Conservation (phyloP, 2,329 filamentous ascomycete genomes). For the Pseudogymnoascus sp. region DNA sequence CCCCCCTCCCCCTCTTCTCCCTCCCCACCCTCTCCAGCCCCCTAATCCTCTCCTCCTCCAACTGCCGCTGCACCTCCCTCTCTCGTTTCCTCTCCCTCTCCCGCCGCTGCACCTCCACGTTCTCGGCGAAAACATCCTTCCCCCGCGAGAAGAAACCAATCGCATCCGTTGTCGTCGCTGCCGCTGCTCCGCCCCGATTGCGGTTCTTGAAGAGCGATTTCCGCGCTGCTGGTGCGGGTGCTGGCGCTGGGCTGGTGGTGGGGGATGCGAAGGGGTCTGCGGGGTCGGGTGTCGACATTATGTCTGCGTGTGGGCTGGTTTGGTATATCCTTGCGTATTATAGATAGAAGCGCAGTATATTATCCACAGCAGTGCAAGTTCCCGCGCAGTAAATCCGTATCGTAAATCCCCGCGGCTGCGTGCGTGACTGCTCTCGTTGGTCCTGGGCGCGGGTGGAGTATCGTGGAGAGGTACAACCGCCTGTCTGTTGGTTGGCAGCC, state of each 20-base stretch:
- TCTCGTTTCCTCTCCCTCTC: conserved; percentile 20
- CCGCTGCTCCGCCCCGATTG: conserved; percentile 31
- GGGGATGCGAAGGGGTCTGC: not conserved
- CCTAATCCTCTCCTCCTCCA: conserved; percentile 10
- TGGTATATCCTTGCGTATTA: not conserved
- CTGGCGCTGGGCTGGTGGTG: not conserved
- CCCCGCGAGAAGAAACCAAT: conserved; percentile 42
- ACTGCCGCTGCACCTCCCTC: conserved; percentile 20
- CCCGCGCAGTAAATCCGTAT: not conserved
- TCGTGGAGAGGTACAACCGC: not conserved
- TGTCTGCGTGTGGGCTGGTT: not conserved
- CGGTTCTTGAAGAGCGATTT: conserved; percentile 48
- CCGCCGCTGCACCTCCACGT: conserved; percentile 34
- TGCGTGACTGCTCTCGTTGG: not conserved
- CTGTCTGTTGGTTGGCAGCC: not conserved
- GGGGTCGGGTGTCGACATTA: not conserved
- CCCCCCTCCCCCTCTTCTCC: conserved; percentile 14
- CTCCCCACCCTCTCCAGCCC: conserved; percentile 21
- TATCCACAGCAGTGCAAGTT: not conserved
- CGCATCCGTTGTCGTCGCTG: conserved; percentile 25
- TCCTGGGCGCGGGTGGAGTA: not conserved
- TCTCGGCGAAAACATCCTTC: conserved; percentile 38
- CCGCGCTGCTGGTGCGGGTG: conserved; percentile 22
- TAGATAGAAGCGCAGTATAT: not conserved
- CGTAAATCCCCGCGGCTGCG: not conserved